A percentile compares a stretch with the other conserved stretches of the same genome.
Evolutionary conservation across 208 protist genomes (phyloP).

Genomic region (Leptomonas seymouri): DNA sequence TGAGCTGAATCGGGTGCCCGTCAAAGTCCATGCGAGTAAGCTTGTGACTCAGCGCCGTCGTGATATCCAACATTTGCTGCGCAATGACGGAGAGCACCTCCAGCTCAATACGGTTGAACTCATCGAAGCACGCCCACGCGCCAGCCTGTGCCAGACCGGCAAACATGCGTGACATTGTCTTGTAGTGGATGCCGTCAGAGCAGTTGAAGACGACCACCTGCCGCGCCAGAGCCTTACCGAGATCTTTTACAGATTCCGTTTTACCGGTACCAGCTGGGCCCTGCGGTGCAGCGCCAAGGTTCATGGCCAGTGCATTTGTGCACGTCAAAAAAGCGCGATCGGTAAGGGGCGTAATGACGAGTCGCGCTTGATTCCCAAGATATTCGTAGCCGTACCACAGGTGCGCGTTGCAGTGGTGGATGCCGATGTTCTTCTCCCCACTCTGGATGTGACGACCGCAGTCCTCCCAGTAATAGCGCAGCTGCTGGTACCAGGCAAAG

Average conservation of each 20-base stretch:
- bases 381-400: slow-evolving; percentile 97
- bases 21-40: slow-evolving; percentile 92
- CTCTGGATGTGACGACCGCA: slow-evolving; percentile 33
- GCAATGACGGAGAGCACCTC: slow-evolving; percentile 97
- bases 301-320: slow-evolving; percentile 94
- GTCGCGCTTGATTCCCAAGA: slow-evolving; percentile 93
- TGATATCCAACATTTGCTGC: slow-evolving; percentile 96
- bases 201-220: slow-evolving; percentile 97
- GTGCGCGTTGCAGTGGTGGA: slow-evolving; percentile 89
- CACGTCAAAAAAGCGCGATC: slow-evolving; percentile 95
- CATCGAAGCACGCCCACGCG: slow-evolving; percentile 97
- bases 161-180: slow-evolving; percentile 97
- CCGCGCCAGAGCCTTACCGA: slow-evolving; percentile 91
- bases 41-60: slow-evolving; percentile 88
- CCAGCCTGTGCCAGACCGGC: slow-evolving; percentile 95
- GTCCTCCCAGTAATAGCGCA: slow-evolving; percentile 96
- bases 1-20: slow-evolving; percentile 92
- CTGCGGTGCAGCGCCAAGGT: slow-evolving; percentile 93
- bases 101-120: slow-evolving; percentile 98
- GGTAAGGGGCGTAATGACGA: slow-evolving; percentile 98
- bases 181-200: slow-evolving; percentile 97
- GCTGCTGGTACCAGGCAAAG: slow-evolving; percentile 95
- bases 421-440: slow-evolving; percentile 82
- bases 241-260: slow-evolving; percentile 97
- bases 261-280: slow-evolving; percentile 98